Evolutionary conservation across 164 flowering plant species (phyloP).

Genomic region (Vitis rotundifolia): DNA sequence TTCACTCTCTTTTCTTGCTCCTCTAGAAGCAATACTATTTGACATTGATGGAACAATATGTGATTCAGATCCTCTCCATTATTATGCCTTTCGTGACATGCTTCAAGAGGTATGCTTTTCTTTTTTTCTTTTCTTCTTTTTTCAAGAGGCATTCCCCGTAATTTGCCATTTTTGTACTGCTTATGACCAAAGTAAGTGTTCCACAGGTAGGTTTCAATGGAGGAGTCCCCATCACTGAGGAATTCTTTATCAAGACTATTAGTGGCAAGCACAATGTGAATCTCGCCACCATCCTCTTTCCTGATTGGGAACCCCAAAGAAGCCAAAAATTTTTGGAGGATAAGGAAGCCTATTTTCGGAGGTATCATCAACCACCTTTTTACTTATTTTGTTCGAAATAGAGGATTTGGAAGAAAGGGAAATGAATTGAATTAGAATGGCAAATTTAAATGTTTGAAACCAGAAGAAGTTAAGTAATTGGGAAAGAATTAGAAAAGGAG

Average conservation of each 20-base stretch:
- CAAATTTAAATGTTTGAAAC: too few relatives aligned
- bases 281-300: constrained; percentile 48
- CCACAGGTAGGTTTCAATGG: constrained; percentile 68
- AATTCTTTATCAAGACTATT: constrained; percentile 52
- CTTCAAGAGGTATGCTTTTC: constrained; percentile 58
- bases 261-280: constrained; percentile 66
- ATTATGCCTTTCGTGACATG: constrained; percentile 57
- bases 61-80: constrained; percentile 83
- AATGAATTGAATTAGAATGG: not conserved
- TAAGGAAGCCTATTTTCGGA: constrained; percentile 67
- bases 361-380: constrained; percentile 26
- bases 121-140: not conserved
- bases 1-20: constrained; percentile 45
- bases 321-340: constrained; percentile 55
- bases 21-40: constrained; percentile 71
- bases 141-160: not conserved
- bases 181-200: not conserved
- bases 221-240: constrained; percentile 69
- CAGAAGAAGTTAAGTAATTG: too few relatives aligned
- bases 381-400: not conserved
- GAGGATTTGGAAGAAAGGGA: not conserved
- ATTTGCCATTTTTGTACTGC: too few relatives aligned
- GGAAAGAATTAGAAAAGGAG: too few relatives aligned
- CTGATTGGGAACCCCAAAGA: constrained; percentile 52
- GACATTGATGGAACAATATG: constrained; percentile 81